Evolutionary conservation across 2,329 filamentous ascomycete species (phyloP).

Genomic region (Zymoseptoria crescenta): DNA sequence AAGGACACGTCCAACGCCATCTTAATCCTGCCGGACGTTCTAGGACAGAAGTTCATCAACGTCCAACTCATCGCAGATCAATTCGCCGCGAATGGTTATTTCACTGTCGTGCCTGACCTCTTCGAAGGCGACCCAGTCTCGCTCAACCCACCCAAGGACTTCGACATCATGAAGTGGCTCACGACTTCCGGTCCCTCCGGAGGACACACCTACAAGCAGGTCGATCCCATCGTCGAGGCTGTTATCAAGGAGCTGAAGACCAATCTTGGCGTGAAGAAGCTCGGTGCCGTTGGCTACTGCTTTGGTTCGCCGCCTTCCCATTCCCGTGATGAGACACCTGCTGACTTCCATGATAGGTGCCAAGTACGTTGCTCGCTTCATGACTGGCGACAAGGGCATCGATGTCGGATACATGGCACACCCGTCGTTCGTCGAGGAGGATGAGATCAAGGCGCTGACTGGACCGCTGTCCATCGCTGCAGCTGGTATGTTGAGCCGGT

Average conservation of each 20-base stretch:
- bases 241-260: slow-evolving; percentile 41
- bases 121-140: slow-evolving; percentile 59
- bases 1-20: slow-evolving; percentile 49
- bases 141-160: slow-evolving; percentile 45
- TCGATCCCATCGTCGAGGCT: slow-evolving; percentile 48
- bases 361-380: slow-evolving; percentile 56
- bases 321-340: background rate
- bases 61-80: slow-evolving; percentile 61
- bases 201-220: slow-evolving; percentile 35
- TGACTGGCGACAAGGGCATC: slow-evolving; percentile 47
- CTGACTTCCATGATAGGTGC: slow-evolving; percentile 39
- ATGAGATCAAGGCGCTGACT: slow-evolving; percentile 51
- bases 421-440: slow-evolving; percentile 62
- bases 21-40: slow-evolving; percentile 51
- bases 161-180: slow-evolving; percentile 47
- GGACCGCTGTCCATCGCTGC: slow-evolving; percentile 56
- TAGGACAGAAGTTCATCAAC: slow-evolving; percentile 49
- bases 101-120: slow-evolving; percentile 60
- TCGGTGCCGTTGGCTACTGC: slow-evolving; percentile 37
- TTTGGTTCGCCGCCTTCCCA: slow-evolving; percentile 21
- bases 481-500: slow-evolving; percentile 39
- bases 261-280: slow-evolving; percentile 41
- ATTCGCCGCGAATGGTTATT: slow-evolving; percentile 65
- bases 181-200: slow-evolving; percentile 23
- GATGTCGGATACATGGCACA: slow-evolving; percentile 68